A percentile compares a stretch with the other conserved stretches of the same genome.
These are phyloP conservation scores for Zychaea mexicana DNA, from an alignment of 371 early-diverging fungal genomes.

Conservation along the genomic window DNA sequence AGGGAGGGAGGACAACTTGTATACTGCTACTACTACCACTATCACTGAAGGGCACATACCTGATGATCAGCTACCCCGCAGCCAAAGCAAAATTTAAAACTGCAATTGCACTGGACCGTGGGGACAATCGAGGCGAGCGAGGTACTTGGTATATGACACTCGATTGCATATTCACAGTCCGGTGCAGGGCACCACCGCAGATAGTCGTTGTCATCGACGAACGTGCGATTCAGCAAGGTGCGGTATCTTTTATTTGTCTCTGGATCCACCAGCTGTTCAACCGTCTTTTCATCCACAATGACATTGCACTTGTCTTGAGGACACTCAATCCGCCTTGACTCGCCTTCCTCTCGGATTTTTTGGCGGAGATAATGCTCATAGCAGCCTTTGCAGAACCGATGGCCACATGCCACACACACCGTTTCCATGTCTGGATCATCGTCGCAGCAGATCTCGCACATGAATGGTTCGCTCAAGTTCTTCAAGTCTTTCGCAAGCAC, in stretches of 20 bases:
- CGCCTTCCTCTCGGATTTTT: conserved; percentile 90
- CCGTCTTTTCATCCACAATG: conserved; percentile 80
- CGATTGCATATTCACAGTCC: conserved; percentile 92
- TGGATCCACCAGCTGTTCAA: conserved; percentile 63
- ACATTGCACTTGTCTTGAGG: conserved; percentile 77
- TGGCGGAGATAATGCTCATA: conserved; percentile 81
- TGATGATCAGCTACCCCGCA: conserved; percentile 91
- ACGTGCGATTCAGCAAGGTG: conserved; percentile 80
- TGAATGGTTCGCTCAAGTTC: conserved; percentile 52
- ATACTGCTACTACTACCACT: too few relatives aligned
- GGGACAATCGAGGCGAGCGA: conserved; percentile 81
- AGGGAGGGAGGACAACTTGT: background rate
- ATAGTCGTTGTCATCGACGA: conserved; percentile 83
- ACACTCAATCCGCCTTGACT: conserved; percentile 85
- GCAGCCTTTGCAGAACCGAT: conserved; percentile 86
- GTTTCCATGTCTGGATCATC: conserved; percentile 62
- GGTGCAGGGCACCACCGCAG: conserved; percentile 96
- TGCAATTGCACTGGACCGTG: conserved; percentile 83
- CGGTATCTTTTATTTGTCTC: conserved; percentile 67
- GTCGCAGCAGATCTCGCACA: conserved; percentile 89
- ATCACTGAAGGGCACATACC: too few relatives aligned
- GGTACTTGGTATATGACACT: conserved; percentile 78
- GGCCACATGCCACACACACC: conserved; percentile 79
- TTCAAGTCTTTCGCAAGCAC: conserved; percentile 28
- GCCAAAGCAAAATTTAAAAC: conserved; percentile 90